Conservation (phyloP, 257 asterid genomes). For the Nicotiana tomentosiformis region DNA sequence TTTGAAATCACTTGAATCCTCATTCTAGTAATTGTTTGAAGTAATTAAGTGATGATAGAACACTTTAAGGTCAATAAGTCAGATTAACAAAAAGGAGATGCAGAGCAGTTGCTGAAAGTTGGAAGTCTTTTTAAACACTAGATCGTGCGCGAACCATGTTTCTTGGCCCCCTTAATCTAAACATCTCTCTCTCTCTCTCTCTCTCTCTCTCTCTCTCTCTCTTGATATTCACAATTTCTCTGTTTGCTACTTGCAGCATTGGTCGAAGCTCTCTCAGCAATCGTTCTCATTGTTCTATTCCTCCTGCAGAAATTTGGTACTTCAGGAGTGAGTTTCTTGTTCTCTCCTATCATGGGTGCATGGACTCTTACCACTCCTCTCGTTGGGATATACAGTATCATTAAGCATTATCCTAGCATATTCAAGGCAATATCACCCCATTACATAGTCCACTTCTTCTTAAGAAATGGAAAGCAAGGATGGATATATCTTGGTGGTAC, state of each 20-base stretch:
- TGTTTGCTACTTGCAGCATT: constrained; percentile 26
- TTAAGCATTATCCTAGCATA: constrained; percentile 38
- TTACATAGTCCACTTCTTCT: constrained; percentile 36
- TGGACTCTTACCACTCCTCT: constrained; percentile 53
- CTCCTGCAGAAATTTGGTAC: constrained; percentile 43
- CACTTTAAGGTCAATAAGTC: neutral
- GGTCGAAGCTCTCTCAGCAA: constrained; percentile 38
- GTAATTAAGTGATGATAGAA: constrained; percentile 1
- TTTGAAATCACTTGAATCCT: neutral
- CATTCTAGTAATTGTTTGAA: neutral
- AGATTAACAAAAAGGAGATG: neutral
- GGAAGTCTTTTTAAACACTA: neutral
- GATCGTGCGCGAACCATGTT: neutral
- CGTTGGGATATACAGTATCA: constrained; percentile 56
- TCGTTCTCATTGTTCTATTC: constrained; percentile 30
- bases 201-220: neutral
- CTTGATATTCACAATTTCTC: constrained; percentile 4
- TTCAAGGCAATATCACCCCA: constrained; percentile 58
- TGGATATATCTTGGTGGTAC: constrained; percentile 65
- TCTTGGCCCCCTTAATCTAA: neutral
- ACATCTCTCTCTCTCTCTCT: too few relatives aligned
- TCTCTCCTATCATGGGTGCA: constrained; percentile 60
- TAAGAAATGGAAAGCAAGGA: constrained; percentile 34
- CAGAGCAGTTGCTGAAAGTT: neutral
- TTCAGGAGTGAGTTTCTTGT: constrained; percentile 51